Conservation (phyloP, 2,329 filamentous ascomycete genomes). For the Fusarium brachygibbosum region DNA sequence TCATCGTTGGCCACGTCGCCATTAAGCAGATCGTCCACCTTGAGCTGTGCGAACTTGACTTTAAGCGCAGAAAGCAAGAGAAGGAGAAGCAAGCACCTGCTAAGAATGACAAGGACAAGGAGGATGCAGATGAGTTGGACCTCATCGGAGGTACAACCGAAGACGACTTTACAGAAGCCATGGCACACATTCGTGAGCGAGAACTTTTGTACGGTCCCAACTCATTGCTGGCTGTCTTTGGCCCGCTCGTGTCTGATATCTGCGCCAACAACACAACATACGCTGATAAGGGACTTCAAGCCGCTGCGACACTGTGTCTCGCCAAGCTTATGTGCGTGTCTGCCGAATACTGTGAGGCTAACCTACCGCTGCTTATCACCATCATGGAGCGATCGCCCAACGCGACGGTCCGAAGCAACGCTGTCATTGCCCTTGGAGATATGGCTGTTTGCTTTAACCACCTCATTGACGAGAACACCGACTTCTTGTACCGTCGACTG, state of each 20-base stretch:
- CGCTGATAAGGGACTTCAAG: conserved; percentile 89
- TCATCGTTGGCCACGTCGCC: conserved; percentile 95
- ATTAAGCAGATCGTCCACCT: conserved; percentile 99
- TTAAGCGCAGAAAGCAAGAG: conserved; percentile 94
- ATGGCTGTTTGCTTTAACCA: conserved; percentile 99
- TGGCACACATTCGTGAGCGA: conserved; percentile 84
- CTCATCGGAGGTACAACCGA: conserved; percentile 97
- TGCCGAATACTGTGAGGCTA: conserved; percentile 93
- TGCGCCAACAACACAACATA: conserved; percentile 96
- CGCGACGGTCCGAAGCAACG: conserved; percentile 93
- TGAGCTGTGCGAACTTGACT: conserved; percentile 96
- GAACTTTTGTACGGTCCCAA: conserved; percentile 86
- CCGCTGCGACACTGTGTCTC: conserved; percentile 91
- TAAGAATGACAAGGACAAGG: conserved; percentile 66
- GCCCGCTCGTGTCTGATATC: conserved; percentile 90
- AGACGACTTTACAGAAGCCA: conserved; percentile 90
- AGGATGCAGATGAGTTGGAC: conserved; percentile 89
- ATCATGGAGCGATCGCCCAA: conserved; percentile 96
- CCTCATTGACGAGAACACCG: conserved; percentile 98
- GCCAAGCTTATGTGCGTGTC: conserved; percentile 99
- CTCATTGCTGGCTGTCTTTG: conserved; percentile 90
- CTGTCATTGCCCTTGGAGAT: conserved; percentile 95
- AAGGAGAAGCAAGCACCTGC: conserved; percentile 76
- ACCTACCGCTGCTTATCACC: conserved; percentile 93
- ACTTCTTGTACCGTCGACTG: conserved; percentile 94